Evolutionary conservation across 75 land plant species (phyloP), one percentile per base, ranked within the genome.

Genomic region (Pinus tabuliformis): DNA sequence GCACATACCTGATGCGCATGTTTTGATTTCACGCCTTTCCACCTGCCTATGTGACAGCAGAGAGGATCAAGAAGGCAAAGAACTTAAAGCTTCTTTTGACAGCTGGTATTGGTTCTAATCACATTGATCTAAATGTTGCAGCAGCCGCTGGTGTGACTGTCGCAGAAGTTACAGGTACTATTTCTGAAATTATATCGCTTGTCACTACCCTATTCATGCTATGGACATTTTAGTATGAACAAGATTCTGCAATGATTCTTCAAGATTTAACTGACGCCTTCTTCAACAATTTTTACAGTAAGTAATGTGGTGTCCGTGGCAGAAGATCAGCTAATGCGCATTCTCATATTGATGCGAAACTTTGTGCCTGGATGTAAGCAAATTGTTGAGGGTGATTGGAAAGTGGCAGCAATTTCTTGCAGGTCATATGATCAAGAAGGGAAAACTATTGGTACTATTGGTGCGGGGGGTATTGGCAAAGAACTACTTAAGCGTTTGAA

Each of bases 51-150:
- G 89, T 96, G 26, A 91, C 94, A 6, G 89, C 87, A 26, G 99
- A 96, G 77, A 88, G 99, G 74, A 94, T 96, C 37, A 89, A 90
- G 81, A 96, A 86, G 65, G 96, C 96, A 52, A 96, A 96, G 60
- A 96, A 96, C 59, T 79, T 96, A 56, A 77, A 93, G 58, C 83
- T 96, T 57, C 83, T 91, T 72, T 86, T 96, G 14, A 96, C 99
- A 24, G 99, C 99, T 56, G 99, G 99, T 30, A 88, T 96, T 78
- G 99, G 99, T 20, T 96, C 99, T n/a, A 96, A 96, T 58, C 99
- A 96, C 70, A 83, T 96, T 71, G 96, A 95, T 77, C 87, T 95
- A 24, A 81, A 86, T 17, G 93, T 92, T 22, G 99, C 96, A 74
- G 91, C 92, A 59, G 89, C 74, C 12, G 88, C 88, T 24, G 96